Evolutionary conservation across 495 filamentous ascomycete genomes (phyloP).

Genomic region (Tuber indicum): DNA sequence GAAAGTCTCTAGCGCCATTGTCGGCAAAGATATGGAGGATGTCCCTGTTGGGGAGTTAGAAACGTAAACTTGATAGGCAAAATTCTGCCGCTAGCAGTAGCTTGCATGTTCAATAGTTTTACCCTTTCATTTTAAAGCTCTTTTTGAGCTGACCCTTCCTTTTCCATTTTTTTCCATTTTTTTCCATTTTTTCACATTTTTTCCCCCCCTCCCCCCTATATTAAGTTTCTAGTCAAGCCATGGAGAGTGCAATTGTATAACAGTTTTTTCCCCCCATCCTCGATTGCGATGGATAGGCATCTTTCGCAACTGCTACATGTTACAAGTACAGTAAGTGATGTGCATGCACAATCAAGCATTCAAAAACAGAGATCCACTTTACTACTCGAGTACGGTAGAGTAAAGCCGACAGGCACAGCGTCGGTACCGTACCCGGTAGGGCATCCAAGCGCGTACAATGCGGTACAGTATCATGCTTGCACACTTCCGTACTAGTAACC

Average conservation of each 20-base stretch:
- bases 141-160: not conserved
- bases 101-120: not conserved
- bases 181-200: not conserved
- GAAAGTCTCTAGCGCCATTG: constrained; percentile 86
- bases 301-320: not conserved
- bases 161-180: no score
- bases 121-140: not conserved
- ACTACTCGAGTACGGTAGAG: not conserved
- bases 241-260: not conserved
- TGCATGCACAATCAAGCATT: not conserved
- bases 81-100: not conserved
- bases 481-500: not conserved
- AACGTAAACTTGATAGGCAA: constrained; percentile 16
- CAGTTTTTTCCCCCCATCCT: not conserved
- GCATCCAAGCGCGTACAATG: not conserved
- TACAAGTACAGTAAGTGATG: not conserved
- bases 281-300: not conserved
- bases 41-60: constrained; percentile 74
- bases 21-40: constrained; percentile 72
- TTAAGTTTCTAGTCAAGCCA: not conserved
- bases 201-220: not conserved
- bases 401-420: no score
- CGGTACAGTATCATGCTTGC: not conserved
- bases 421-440: not conserved
- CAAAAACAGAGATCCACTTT: not conserved